Evolutionary conservation across 2,329 filamentous ascomycete genomes (phyloP).

Genomic region (Colletotrichum sp.): DNA sequence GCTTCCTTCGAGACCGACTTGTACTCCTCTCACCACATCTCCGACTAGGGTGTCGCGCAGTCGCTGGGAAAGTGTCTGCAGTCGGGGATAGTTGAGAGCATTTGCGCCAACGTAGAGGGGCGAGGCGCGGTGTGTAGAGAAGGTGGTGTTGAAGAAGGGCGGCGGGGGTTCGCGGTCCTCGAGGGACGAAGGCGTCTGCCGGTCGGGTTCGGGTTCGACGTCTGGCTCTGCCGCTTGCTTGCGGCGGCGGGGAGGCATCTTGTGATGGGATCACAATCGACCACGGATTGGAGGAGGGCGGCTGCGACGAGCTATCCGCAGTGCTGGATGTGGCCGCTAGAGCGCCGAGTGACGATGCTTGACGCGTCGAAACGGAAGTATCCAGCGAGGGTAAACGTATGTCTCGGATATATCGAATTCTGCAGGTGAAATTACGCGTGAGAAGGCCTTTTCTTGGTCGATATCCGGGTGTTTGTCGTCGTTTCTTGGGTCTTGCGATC

Average conservation of each 20-base stretch:
- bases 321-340: neutral
- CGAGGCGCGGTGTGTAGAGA: slow-evolving; percentile 60
- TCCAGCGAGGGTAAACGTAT: no score
- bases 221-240: neutral
- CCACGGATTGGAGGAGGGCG: neutral
- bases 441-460: neutral
- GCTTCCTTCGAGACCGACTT: slow-evolving; percentile 50
- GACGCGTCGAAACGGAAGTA: neutral
- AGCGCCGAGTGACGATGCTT: neutral
- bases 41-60: slow-evolving; percentile 61
- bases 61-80: slow-evolving; percentile 49
- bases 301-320: neutral
- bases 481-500: neutral
- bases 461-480: neutral
- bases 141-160: slow-evolving; percentile 64
- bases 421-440: neutral
- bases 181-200: neutral
- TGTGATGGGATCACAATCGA: neutral
- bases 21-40: slow-evolving; percentile 64
- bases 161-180: slow-evolving; percentile 30
- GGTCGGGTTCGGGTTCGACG: neutral
- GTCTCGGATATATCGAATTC: no score
- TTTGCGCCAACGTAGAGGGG: slow-evolving; percentile 54
- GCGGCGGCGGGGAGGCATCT: slow-evolving; percentile 5
- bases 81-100: slow-evolving; percentile 38